A percentile compares a stretch with the other conserved stretches of the same genome.
Evolutionary conservation across 208 protist genomes (phyloP).

Genomic region (Leishmania mexicana): DNA sequence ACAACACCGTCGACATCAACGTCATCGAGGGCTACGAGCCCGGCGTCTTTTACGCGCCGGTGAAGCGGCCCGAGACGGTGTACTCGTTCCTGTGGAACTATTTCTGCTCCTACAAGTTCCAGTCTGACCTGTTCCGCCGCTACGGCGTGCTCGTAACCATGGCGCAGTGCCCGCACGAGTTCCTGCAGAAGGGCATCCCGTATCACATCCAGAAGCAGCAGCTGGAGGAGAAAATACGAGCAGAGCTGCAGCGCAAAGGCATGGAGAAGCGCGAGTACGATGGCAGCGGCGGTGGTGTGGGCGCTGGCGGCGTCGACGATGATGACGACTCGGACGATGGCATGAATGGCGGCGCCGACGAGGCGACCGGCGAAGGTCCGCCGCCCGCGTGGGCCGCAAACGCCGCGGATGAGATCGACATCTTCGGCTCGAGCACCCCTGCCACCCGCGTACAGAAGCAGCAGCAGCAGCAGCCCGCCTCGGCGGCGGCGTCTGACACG

Average conservation of each 20-base stretch:
- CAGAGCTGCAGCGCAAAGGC: conserved; percentile 28
- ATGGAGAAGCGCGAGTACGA: conserved; percentile 17
- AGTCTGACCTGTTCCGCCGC: conserved; percentile 65
- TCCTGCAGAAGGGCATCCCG: conserved; percentile 60
- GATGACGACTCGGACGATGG: conserved; percentile 21
- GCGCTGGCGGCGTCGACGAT: conserved; percentile 9
- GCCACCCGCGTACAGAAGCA: background rate
- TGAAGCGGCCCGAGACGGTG: conserved; percentile 76
- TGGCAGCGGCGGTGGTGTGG: background rate
- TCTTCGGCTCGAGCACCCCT: conserved; percentile 31
- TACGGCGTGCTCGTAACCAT: conserved; percentile 84
- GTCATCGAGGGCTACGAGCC: conserved; percentile 81
- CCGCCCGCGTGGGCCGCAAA: conserved; percentile 25
- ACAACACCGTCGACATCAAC: conserved; percentile 51
- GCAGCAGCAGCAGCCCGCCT: background rate
- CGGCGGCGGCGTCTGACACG: background rate
- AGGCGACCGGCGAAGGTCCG: conserved; percentile 6
- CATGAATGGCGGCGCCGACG: conserved; percentile 15
- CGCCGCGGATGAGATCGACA: conserved; percentile 45
- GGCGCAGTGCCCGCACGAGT: conserved; percentile 79
- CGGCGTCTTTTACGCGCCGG: conserved; percentile 80
- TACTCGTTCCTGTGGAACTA: conserved; percentile 83
- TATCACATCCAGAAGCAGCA: conserved; percentile 61
- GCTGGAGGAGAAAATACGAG: conserved; percentile 38
- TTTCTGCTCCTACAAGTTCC: conserved; percentile 70